Conservation (phyloP, 2,329 filamentous ascomycete species). For the Colletotrichum phormii region DNA sequence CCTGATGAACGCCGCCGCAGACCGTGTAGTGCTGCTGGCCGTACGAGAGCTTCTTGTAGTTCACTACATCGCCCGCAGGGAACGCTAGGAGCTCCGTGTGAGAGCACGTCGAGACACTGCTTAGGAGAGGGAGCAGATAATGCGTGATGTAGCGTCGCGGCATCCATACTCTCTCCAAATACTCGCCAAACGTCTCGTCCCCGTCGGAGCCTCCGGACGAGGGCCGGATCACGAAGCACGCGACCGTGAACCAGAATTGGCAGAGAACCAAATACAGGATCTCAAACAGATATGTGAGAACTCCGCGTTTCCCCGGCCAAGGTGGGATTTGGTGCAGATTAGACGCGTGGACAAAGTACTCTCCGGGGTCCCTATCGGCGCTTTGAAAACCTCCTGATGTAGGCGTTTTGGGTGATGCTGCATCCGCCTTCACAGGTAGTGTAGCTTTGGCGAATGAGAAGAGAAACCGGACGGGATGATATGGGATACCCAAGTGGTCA, state of each 20-base stretch:
- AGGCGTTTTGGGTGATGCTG: neutral
- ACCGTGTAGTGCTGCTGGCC: conserved; percentile 63
- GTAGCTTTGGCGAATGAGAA: conserved; percentile 60
- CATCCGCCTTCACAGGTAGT: neutral
- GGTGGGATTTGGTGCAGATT: conserved; percentile 63
- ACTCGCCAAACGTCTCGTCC: conserved; percentile 60
- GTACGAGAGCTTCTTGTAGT: conserved; percentile 60
- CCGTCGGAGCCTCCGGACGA: conserved; percentile 8
- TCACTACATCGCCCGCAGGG: conserved; percentile 63
- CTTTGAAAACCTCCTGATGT: neutral
- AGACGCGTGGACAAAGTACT: conserved; percentile 66
- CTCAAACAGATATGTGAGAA: conserved; percentile 56
- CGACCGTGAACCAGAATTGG: conserved; percentile 65
- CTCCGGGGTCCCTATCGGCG: conserved; percentile 40
- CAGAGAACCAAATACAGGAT: conserved; percentile 57
- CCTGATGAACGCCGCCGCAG: conserved; percentile 59
- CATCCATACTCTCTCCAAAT: conserved; percentile 61
- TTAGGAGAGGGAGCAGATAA: conserved; percentile 67
- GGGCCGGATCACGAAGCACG: conserved; percentile 61
- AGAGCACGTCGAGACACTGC: conserved; percentile 65
- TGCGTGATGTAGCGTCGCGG: conserved; percentile 58
- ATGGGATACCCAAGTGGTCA: conserved; percentile 61
- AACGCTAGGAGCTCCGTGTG: conserved; percentile 62
- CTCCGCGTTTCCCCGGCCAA: conserved; percentile 50
- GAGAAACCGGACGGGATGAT: conserved; percentile 62